Evolutionary conservation across 208 protist species (phyloP).

Genomic region (Lotmaria passim): DNA sequence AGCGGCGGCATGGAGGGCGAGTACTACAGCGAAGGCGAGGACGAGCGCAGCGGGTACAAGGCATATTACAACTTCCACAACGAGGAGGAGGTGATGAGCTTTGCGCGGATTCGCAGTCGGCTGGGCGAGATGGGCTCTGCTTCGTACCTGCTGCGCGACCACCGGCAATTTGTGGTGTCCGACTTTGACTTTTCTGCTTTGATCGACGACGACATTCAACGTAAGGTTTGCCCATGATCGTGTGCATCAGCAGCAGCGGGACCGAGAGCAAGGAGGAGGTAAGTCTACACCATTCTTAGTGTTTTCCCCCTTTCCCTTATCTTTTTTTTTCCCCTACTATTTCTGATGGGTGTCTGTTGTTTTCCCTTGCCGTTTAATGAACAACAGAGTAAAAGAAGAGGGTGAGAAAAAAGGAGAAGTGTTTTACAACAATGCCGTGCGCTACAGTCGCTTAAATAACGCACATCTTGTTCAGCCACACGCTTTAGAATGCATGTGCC

Average conservation of each 20-base stretch:
- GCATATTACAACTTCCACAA: constrained; percentile 71
- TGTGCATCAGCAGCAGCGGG: neutral
- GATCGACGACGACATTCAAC: constrained; percentile 28
- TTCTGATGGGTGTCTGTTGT: too few species aligned
- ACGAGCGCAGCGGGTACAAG: constrained; percentile 77
- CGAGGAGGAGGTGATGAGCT: constrained; percentile 81
- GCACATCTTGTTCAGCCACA: too few species aligned
- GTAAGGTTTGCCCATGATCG: constrained; percentile 15
- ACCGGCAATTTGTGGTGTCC: constrained; percentile 67
- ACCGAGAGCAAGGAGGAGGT: neutral
- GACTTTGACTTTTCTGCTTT: constrained; percentile 74
- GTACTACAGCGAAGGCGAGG: constrained; percentile 82
- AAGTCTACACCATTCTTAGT: too few species aligned
- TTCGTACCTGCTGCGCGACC: constrained; percentile 73
- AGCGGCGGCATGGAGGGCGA: neutral
- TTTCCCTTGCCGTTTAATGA: too few species aligned
- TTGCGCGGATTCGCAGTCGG: constrained; percentile 73
- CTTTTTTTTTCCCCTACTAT: too few species aligned
- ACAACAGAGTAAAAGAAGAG: too few species aligned
- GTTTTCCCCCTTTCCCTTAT: neutral
- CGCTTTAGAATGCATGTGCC: too few species aligned
- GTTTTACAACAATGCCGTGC: too few species aligned
- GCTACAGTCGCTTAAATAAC: too few species aligned
- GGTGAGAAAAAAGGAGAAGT: too few species aligned
- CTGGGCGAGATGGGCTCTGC: constrained; percentile 79